These are phyloP conservation scores for Nannochloropsis oceanica DNA, from an alignment of 108 stramenopile genomes.

Conservation along the genomic window DNA sequence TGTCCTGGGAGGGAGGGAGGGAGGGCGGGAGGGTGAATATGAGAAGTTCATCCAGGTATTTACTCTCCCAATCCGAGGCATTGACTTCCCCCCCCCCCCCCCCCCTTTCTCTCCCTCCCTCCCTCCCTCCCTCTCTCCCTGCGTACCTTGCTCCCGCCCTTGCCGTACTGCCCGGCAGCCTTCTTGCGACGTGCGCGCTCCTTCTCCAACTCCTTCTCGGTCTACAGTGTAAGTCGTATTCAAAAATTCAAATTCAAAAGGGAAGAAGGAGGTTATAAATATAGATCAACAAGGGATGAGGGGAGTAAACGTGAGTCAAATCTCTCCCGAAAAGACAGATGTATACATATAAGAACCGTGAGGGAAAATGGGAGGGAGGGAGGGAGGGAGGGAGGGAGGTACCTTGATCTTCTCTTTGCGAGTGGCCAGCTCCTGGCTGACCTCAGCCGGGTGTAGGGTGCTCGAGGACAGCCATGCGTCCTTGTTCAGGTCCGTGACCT, in stretches of 20 bases:
- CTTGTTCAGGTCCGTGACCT: not conserved
- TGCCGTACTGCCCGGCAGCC: not conserved
- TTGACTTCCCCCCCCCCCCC: not conserved
- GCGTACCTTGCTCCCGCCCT: not conserved
- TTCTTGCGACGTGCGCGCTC: not conserved
- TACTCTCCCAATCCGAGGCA: no score
- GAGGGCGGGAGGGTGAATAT: not conserved
- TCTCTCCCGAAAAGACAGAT: not conserved
- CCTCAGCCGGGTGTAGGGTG: not conserved
- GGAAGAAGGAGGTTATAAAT: not conserved
- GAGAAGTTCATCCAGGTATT: not conserved
- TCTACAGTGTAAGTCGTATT: not conserved
- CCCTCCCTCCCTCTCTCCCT: not conserved
- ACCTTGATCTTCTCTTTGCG: not conserved
- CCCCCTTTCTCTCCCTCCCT: not conserved
- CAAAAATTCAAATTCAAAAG: not conserved
- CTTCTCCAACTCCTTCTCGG: not conserved
- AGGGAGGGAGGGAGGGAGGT: not conserved
- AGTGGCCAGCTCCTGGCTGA: not conserved
- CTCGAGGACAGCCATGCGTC: not conserved
- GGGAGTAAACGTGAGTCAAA: no score
- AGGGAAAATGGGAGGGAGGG: not conserved
- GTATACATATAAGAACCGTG: not conserved
- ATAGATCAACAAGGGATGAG: not conserved
- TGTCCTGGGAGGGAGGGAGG: not conserved